Evolutionary conservation across 805 yeast genomes (phyloP).

Genomic region (Cephaloascus fragrans): DNA sequence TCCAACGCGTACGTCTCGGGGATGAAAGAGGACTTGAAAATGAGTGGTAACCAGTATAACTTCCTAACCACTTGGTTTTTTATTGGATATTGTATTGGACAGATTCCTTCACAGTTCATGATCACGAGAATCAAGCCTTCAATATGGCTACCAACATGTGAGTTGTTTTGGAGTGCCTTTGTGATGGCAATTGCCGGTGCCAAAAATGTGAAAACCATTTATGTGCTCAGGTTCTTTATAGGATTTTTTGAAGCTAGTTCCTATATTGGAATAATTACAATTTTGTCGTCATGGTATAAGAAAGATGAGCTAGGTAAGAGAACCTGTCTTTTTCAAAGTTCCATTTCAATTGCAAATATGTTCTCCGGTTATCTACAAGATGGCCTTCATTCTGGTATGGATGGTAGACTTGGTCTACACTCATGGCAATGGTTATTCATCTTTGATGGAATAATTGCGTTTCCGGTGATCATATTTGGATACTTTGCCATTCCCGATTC

Average conservation of each 20-base stretch:
- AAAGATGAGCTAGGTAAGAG: slow-evolving; percentile 8
- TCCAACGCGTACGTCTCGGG: slow-evolving; percentile 26
- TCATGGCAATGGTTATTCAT: slow-evolving; percentile 18
- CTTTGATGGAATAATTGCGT: slow-evolving; percentile 13
- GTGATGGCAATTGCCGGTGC: slow-evolving; percentile 3
- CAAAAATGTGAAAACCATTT: not conserved
- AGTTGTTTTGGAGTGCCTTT: slow-evolving; percentile 6
- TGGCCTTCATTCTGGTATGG: not conserved
- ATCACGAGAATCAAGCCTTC: slow-evolving; percentile 8
- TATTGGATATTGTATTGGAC: slow-evolving; percentile 10
- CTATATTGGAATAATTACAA: not conserved
- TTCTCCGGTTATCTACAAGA: slow-evolving; percentile 1
- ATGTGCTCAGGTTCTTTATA: slow-evolving; percentile 1
- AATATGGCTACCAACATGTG: not conserved
- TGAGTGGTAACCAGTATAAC: slow-evolving; percentile 10
- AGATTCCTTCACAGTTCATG: slow-evolving; percentile 10
- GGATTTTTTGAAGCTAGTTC: slow-evolving; percentile 3
- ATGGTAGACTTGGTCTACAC: slow-evolving; percentile 1
- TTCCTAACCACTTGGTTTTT: slow-evolving; percentile 9
- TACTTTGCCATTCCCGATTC: slow-evolving; percentile 14
- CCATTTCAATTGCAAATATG: slow-evolving; percentile 1
- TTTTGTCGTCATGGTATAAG: slow-evolving; percentile 8
- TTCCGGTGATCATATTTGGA: slow-evolving; percentile 11
- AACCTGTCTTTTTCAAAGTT: slow-evolving; percentile 2
- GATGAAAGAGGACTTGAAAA: slow-evolving; percentile 14